Evolutionary conservation across 371 early-diverging fungal genomes (phyloP).

Genomic region (Zychaea mexicana): DNA sequence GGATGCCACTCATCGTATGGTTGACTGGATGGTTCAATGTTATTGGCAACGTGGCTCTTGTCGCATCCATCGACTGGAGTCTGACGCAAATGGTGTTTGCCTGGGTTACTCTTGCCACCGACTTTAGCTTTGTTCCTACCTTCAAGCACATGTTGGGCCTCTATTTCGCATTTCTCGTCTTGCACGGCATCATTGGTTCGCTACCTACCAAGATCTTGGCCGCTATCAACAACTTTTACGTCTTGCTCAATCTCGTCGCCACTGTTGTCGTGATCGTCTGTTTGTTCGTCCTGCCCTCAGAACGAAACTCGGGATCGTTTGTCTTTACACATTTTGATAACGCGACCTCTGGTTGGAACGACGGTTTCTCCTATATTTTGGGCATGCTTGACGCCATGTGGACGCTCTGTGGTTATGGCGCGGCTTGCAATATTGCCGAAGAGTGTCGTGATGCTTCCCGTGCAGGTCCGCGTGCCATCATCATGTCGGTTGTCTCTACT

Average conservation of each 20-base stretch:
- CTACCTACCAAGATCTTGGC: conserved; percentile 12
- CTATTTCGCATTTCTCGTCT: conserved; percentile 4
- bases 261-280: conserved; percentile 18
- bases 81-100: conserved; percentile 14
- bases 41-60: conserved; percentile 17
- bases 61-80: conserved; percentile 18
- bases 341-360: conserved; percentile 7
- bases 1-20: conserved; percentile 16
- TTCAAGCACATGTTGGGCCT: conserved; percentile 12
- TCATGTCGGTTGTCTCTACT: conserved; percentile 36
- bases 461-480: conserved; percentile 55
- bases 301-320: conserved; percentile 11
- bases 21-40: conserved; percentile 19
- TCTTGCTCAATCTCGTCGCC: conserved; percentile 12
- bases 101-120: conserved; percentile 13
- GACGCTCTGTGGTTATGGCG: conserved; percentile 57
- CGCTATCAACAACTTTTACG: conserved; percentile 16
- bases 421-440: conserved; percentile 63
- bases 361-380: conserved; percentile 13
- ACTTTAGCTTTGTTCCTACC: conserved; percentile 10
- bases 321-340: conserved; percentile 19
- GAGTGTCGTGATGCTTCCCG: conserved; percentile 58
- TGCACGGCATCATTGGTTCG: conserved; percentile 17
- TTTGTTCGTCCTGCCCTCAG: conserved; percentile 7
- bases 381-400: conserved; percentile 26